Evolutionary conservation across 495 filamentous ascomycete species (phyloP), one percentile per base, ranked within the genome.

Genomic region (Hypoxylon subgilvum): DNA sequence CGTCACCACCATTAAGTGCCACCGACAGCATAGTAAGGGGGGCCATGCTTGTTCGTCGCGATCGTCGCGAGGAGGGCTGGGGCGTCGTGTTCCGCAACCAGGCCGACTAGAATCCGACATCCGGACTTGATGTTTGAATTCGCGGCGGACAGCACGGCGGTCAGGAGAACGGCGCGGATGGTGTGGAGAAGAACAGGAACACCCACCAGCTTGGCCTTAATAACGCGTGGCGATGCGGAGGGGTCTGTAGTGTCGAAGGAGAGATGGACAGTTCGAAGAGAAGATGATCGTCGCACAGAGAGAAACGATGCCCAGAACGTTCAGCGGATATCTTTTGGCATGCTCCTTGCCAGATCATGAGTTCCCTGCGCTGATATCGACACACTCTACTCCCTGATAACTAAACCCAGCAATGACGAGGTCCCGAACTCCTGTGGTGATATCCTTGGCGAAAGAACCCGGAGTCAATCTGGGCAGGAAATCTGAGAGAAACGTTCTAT

Each of bases 101-200:
- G 73, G 19, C 84, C 84, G 43, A 86, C 73, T 6, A 90, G 65
- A 31, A 88, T 83, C 65, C 87, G 85, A 59, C 82, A 84, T 31
- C 83, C 84, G 3, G 76, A 82, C 62, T 85, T 87, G 27, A 80
- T 78, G 36, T 81, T 80, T 21, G 83, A 82, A 67, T 82, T 84
- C 4, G 78, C 84, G 18, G 78, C 76, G 3, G 74, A 77, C 9
- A 80, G 69, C 12, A 85, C 84, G 7, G 85, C 84, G 14, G 76
- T 77, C n/a, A 88, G 79, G 38, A 90, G 80, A 27, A 89, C 83
- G 21, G 80, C 85, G 62, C 89, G 90, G 70, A 91, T 86, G 57
- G 90, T 83, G 42, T 85, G 81, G 1, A 87, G 87, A 21, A 90
- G 78, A 4, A 83, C 83, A 5, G 72, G 73, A 57, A 90, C 83